Base-by-base conservation (phyloP, 805 yeast species). In the Clavispora santaluciae region DNA sequence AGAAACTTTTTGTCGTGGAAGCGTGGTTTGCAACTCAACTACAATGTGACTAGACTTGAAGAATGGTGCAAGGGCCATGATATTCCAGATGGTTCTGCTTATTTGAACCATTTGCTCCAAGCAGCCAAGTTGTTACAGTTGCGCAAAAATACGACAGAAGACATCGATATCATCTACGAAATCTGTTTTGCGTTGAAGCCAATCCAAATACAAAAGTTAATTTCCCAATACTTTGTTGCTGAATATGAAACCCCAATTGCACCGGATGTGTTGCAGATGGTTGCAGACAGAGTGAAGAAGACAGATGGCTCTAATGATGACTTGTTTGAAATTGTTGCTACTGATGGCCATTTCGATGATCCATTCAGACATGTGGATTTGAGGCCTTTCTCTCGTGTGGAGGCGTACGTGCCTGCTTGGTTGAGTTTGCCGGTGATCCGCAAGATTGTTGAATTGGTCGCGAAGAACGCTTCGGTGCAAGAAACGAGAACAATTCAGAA, bases 61-160 rank as follows among this genome's bases (percentile, higher is more conserved):
- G 99, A 93, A 68, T 93, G 99, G 99, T 91, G 98, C 66, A 91
- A 88, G 68, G 80, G 88, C 6, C 96, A 91, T 61, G 90, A 85
- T 39, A 79, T 93, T 47, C 84, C 85, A 38, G 96, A 90, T 59
- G 95, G 95, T 2, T 78, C 91, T 4, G 79, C 81, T 28, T 81
- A 88, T 57, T 75, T 93, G 59, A 82, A 83, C 47, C 97, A 90
- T 59, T 72, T 93, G 57, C 75, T 89, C 51, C 98, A 93, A 66
- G 91, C 95, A 16, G 90, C 96, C 29, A 93, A 93, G 68, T 72
- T 93, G 45, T 70, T 93, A 57, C 99, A 93, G 66, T 77, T 93
- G 59, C 80, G 95, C 64, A 93, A 93, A 72, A 83, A 83, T 54
- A 83, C 95, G 23, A 76, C 81, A 26, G 95, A 84, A 45, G 99